These are phyloP conservation scores for barley (Hordeum vulgare) DNA, from an alignment of 176 grass and related monocot genomes.

Conservation along the genomic window MorexV3_pseudomolecules_assembly NC_058523.1:321907231-321907730, in stretches of 20 bases:
- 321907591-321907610: background rate
- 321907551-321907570: background rate
- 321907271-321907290: conserved; percentile 55
- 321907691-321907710: background rate
- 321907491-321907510: background rate
- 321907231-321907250: conserved; percentile 12
- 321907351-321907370: background rate
- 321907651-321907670: background rate
- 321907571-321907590: background rate
- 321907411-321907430: background rate
- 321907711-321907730: background rate
- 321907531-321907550: background rate
- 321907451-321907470: background rate
- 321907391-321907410: background rate
- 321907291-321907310: conserved; percentile 19
- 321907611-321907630: background rate
- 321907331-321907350: conserved; percentile 45
- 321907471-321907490: background rate
- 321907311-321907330: conserved; percentile 21
- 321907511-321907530: background rate
- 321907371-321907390: background rate
- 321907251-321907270: conserved; percentile 34
- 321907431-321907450: background rate
- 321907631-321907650: background rate
- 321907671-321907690: background rate